Evolutionary conservation across 1,139 yeast species (phyloP).

Genomic region (Waltiozyma sp.): DNA sequence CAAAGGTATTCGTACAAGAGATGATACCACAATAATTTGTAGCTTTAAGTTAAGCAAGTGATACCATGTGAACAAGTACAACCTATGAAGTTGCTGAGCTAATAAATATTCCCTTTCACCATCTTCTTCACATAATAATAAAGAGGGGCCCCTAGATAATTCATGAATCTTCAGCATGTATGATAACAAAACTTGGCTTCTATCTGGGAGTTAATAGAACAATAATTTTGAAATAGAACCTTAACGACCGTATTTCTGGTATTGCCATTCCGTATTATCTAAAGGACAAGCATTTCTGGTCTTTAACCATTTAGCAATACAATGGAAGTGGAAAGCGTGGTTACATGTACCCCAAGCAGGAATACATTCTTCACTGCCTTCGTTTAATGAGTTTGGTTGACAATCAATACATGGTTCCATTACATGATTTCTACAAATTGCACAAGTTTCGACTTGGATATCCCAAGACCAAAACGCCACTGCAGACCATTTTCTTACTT

Average conservation of each 20-base stretch:
- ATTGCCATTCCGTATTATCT: conserved; percentile 90
- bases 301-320: conserved; percentile 92
- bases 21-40: too few relatives aligned
- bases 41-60: too few relatives aligned
- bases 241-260: conserved; percentile 63
- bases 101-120: too few relatives aligned
- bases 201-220: background rate
- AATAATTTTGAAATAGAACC: background rate
- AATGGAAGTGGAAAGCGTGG: conserved; percentile 90
- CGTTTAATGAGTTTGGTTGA: conserved; percentile 69
- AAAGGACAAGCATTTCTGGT: conserved; percentile 97
- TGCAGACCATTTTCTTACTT: conserved; percentile 88
- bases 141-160: background rate
- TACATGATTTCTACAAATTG: conserved; percentile 94
- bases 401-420: conserved; percentile 99
- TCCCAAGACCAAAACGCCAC: conserved; percentile 99
- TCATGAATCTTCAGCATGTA: background rate
- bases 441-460: conserved; percentile 91
- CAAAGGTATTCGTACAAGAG: too few relatives aligned
- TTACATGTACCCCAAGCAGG: conserved; percentile 98
- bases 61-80: background rate
- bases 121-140: too few relatives aligned
- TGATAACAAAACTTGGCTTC: background rate
- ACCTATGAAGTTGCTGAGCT: background rate
- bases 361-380: conserved; percentile 69